phyloP scores from a whole-genome alignment of 768 basidiomycete genomes.

The Russula brevipes region DNA sequence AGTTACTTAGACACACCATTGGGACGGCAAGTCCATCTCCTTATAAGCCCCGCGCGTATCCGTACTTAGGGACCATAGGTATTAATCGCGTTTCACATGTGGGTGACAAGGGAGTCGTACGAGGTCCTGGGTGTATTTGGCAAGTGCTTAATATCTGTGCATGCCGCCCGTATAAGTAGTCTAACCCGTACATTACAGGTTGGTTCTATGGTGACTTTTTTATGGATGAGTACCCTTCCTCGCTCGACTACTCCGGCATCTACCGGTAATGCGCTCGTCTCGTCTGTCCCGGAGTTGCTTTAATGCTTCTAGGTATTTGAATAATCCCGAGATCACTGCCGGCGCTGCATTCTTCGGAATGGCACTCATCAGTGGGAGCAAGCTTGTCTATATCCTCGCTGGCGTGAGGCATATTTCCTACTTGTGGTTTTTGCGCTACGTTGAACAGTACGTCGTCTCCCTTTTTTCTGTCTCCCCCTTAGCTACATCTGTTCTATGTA shows the following conservation, averaged over 20 bases:
- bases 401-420: constrained; percentile 81
- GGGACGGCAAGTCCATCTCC: constrained; percentile 58
- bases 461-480: not conserved
- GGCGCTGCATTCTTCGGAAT: constrained; percentile 94
- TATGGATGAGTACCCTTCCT: constrained; percentile 86
- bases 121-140: constrained; percentile 94
- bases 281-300: not conserved
- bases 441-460: constrained; percentile 71
- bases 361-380: constrained; percentile 85
- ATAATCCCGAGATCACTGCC: constrained; percentile 95
- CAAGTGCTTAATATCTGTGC: constrained; percentile 31
- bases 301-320: constrained; percentile 57
- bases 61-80: constrained; percentile 41
- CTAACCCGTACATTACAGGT: constrained; percentile 41
- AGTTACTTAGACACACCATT: constrained; percentile 81
- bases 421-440: constrained; percentile 92
- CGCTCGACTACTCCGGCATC: constrained; percentile 93
- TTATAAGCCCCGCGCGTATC: not conserved
- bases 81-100: constrained; percentile 81
- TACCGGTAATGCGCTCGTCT: constrained; percentile 57
- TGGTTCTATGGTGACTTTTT: constrained; percentile 99
- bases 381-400: constrained; percentile 82
- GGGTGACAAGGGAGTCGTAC: constrained; percentile 86
- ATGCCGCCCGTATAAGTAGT: not conserved
- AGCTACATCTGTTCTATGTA: constrained; percentile 31